Conservation (phyloP, 2,329 filamentous ascomycete genomes). For the Leptographium wingfieldii region DNA sequence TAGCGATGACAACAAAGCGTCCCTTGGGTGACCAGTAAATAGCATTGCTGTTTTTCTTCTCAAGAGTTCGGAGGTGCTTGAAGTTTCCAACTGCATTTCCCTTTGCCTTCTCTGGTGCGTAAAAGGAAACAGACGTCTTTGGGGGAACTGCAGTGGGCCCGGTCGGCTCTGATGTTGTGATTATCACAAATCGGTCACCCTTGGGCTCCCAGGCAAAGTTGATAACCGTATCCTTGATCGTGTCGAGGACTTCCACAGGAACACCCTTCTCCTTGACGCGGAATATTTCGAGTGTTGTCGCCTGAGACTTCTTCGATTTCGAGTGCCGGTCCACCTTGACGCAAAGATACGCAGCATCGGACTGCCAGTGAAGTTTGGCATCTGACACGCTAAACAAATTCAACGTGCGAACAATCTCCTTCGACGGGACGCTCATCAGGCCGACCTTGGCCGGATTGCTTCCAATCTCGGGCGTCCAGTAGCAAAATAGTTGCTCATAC, state of each 20-base stretch:
- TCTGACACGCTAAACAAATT: constrained; percentile 98
- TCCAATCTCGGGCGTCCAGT: constrained; percentile 97
- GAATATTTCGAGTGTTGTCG: constrained; percentile 97
- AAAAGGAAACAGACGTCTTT: constrained; percentile 93
- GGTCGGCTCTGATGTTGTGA: constrained; percentile 78
- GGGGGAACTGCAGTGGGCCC: constrained; percentile 70
- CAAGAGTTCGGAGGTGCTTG: constrained; percentile 85
- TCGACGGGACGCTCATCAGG: constrained; percentile 90
- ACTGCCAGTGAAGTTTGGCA: constrained; percentile 98
- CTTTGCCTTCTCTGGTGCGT: constrained; percentile 92
- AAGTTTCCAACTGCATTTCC: constrained; percentile 74
- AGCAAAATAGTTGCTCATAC: constrained; percentile 94
- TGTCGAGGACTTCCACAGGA: constrained; percentile 93
- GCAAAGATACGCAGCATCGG: constrained; percentile 82
- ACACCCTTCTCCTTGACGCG: constrained; percentile 94
- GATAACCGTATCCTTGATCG: constrained; percentile 95
- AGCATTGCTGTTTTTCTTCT: constrained; percentile 99
- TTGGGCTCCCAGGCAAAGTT: constrained; percentile 99
- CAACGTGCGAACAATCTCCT: constrained; percentile 84
- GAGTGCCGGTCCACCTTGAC: constrained; percentile 98
- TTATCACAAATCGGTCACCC: constrained; percentile 92
- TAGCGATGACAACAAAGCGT: constrained; percentile 87
- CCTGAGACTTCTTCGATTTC: constrained; percentile 96
- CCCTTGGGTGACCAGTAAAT: constrained; percentile 98
- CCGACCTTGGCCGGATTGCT: constrained; percentile 96